Base-by-base conservation (phyloP, 371 early-diverging fungal genomes). In the Mycotypha africana region DNA sequence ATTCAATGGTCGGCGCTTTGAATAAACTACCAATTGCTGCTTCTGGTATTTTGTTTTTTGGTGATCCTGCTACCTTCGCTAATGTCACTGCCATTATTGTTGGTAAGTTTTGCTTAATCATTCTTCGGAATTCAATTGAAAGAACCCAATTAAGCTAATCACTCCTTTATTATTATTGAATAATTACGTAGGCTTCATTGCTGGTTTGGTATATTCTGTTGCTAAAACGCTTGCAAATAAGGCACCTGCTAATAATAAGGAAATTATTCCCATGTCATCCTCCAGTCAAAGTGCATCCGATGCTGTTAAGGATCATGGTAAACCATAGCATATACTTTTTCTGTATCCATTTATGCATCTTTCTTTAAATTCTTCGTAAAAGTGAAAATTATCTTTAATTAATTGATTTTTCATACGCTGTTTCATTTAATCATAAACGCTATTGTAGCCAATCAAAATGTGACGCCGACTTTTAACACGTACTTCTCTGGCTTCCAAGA, bases 11-110 rank as follows among this genome's bases (percentile, higher is more conserved):
- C 15, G 99, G 99, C 14, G 97, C 99, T 9, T 81, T 98, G 30
- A 99, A 99, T 74, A 99, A 99, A 61, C 74, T 98, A 22, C 93
- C 99, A 7, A 89, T 99, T 40, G 93, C 99, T 16, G 73, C 95
- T 25, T 86, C 91, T 42, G 98, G 98, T 23, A 93, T 99, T 72
- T 41, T 98, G n/a, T 95, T 95, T 68, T 91, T 97, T 67, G 82
- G 82, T 33, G 96, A 91, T 53, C 84, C 88, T 15, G 84, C 89
- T 19, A 89, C 92, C 0, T 60, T 81, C 32, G 91, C 85, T 15
- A 84, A 85, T 45, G 78, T 95, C 24, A 59, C 80, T 20, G 92
- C 92, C 6, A 89, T 97, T 19, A 28, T 85, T 47, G 78, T 93
- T 49, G 74, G 71, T 60, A 62, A 47, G 60, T 41, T n/a, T 1